A percentile compares a stretch with the other conserved stretches of the same genome.
These are phyloP conservation scores for Teunomyces cretensis DNA, from an alignment of 805 yeast genomes.

Conservation along the genomic window DNA sequence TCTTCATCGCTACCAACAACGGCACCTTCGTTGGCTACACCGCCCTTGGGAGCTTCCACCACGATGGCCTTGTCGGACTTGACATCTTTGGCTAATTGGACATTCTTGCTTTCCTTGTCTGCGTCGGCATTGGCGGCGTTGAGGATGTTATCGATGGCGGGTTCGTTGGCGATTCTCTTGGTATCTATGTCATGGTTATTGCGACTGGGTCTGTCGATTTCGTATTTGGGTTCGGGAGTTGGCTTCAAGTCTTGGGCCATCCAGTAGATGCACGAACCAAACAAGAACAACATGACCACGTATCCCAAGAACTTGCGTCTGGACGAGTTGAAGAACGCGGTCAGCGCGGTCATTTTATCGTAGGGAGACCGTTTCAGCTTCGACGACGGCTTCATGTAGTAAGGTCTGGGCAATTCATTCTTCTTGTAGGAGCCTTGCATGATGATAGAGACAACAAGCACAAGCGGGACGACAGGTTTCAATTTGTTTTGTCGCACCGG, in stretches of 20 bases:
- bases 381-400: constrained; percentile 43
- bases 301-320: constrained; percentile 40
- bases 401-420: constrained; percentile 46
- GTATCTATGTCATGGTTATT: neutral
- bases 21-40: constrained; percentile 46
- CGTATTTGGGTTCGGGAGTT: constrained; percentile 26
- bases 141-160: constrained; percentile 26
- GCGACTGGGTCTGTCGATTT: constrained; percentile 12
- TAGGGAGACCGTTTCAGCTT: constrained; percentile 36
- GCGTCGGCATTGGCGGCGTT: constrained; percentile 28
- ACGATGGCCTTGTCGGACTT: constrained; percentile 20
- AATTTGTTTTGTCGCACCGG: neutral
- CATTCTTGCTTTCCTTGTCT: constrained; percentile 33
- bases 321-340: constrained; percentile 33
- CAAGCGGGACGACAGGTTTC: neutral
- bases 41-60: constrained; percentile 46
- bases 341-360: constrained; percentile 25
- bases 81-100: constrained; percentile 38
- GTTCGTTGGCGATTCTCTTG: constrained; percentile 2
- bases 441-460: neutral
- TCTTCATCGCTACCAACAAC: constrained; percentile 43
- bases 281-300: constrained; percentile 30
- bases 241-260: constrained; percentile 36
- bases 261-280: constrained; percentile 36
- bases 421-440: constrained; percentile 47